These are phyloP conservation scores for Eragrostis tef DNA, from an alignment of 202 grass and related monocot genomes.

Conservation along the genomic window DNA sequence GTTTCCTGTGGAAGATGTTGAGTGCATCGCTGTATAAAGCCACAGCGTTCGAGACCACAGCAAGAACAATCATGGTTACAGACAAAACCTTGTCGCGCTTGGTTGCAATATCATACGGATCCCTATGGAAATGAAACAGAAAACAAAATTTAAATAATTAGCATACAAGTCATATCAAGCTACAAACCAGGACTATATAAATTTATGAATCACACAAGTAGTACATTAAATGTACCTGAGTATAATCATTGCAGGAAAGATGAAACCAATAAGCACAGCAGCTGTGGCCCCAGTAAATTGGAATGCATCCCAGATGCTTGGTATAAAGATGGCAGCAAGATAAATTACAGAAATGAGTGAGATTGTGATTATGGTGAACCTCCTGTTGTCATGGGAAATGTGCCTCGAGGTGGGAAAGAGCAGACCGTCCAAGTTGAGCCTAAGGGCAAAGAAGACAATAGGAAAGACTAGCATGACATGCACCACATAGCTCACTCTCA, in stretches of 20 bases:
- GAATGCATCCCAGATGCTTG: slow-evolving; percentile 96
- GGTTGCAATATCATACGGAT: slow-evolving; percentile 70
- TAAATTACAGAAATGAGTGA: slow-evolving; percentile 69
- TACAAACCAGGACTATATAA: not conserved
- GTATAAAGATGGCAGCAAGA: slow-evolving; percentile 79
- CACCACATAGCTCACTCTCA: slow-evolving; percentile 92
- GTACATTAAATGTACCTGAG: slow-evolving; percentile 60
- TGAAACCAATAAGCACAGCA: slow-evolving; percentile 85
- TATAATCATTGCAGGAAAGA: slow-evolving; percentile 85
- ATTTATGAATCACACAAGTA: not conserved
- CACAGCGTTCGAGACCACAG: slow-evolving; percentile 71
- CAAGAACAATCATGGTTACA: slow-evolving; percentile 84
- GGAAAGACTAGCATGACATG: slow-evolving; percentile 98
- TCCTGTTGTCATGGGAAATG: slow-evolving; percentile 61
- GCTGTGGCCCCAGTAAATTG: slow-evolving; percentile 93
- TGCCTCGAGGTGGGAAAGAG: slow-evolving; percentile 73
- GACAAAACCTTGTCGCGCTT: slow-evolving; percentile 73
- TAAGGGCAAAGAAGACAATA: slow-evolving; percentile 84
- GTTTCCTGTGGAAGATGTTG: slow-evolving; percentile 70
- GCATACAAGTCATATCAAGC: not conserved
- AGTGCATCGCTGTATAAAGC: slow-evolving; percentile 79
- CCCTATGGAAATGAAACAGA: slow-evolving; percentile 49
- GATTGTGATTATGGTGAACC: slow-evolving; percentile 69
- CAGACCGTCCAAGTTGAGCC: slow-evolving; percentile 83
- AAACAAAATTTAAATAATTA: not conserved